Evolutionary conservation across 2,329 filamentous ascomycete genomes (phyloP).

Genomic region (Aureobasidium leucospermi): DNA sequence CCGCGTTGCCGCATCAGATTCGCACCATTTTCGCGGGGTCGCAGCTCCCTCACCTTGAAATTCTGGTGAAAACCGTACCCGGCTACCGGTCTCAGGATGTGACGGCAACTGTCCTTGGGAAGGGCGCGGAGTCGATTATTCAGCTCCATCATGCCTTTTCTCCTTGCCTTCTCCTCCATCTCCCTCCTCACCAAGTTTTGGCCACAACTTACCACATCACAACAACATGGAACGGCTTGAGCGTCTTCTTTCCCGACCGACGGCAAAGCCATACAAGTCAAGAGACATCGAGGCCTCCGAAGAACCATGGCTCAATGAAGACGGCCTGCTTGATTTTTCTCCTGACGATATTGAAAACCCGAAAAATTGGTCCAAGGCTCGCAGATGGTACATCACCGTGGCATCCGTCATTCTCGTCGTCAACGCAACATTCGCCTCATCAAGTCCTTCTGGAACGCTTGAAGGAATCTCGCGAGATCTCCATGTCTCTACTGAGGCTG

Average conservation of each 20-base stretch:
- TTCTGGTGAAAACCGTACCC: not conserved
- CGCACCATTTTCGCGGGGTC: not conserved
- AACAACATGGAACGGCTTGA: constrained; percentile 33
- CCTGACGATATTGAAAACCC: constrained; percentile 46
- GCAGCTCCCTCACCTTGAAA: not conserved
- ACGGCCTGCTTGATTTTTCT: constrained; percentile 46
- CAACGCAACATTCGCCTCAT: constrained; percentile 50
- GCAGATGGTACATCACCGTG: constrained; percentile 38
- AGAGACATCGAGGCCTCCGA: constrained; percentile 29
- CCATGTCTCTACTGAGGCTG: constrained; percentile 39
- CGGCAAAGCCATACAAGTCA: constrained; percentile 47
- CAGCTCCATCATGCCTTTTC: not conserved
- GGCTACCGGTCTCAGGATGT: not conserved
- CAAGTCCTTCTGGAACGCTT: constrained; percentile 33
- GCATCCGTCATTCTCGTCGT: constrained; percentile 42
- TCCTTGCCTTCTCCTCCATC: not conserved
- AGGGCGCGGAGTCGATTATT: not conserved
- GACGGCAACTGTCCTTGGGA: not conserved
- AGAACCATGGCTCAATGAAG: constrained; percentile 39
- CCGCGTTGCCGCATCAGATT: not conserved
- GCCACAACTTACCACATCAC: not conserved
- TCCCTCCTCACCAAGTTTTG: not conserved
- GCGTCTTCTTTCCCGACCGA: constrained; percentile 43
- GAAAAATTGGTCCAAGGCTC: constrained; percentile 38
- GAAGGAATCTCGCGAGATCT: constrained; percentile 40